phyloP scores from a whole-genome alignment of 2,329 filamentous ascomycete species.

The Aplosporella prunicola region DNA sequence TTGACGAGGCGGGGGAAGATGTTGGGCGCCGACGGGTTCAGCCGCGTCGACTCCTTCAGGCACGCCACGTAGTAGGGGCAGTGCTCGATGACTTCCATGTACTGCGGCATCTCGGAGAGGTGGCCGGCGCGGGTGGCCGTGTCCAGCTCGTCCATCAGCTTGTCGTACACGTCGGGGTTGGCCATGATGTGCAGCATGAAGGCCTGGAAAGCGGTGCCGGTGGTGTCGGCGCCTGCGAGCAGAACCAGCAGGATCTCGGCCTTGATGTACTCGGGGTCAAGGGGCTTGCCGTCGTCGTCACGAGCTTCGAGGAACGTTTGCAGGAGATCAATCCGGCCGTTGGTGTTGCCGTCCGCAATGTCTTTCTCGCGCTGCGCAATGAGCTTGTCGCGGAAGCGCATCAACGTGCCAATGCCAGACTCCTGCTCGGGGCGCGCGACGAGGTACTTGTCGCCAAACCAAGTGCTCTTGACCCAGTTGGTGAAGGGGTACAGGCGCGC shows the following conservation, averaged over 20 bases:
- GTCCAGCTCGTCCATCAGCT: conserved; percentile 41
- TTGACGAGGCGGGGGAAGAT: conserved; percentile 41
- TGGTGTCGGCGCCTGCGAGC: conserved; percentile 45
- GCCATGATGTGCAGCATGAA: conserved; percentile 37
- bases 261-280: conserved; percentile 43
- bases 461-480: conserved; percentile 46
- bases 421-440: conserved; percentile 45
- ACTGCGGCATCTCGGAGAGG: conserved; percentile 18
- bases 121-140: conserved; percentile 24
- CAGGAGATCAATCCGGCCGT: conserved; percentile 42
- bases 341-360: conserved; percentile 36
- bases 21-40: conserved; percentile 42
- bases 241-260: conserved; percentile 45
- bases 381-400: conserved; percentile 49
- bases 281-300: conserved; percentile 32
- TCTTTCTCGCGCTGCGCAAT: conserved; percentile 41
- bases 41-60: conserved; percentile 42
- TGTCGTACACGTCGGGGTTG: conserved; percentile 33
- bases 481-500: conserved; percentile 46
- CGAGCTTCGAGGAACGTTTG: conserved; percentile 39
- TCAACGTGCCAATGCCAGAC: conserved; percentile 46
- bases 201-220: conserved; percentile 42
- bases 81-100: conserved; percentile 20
- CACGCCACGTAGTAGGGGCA: conserved; percentile 42
- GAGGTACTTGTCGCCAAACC: conserved; percentile 41